These are phyloP conservation scores for Aspergillus eucalypticola DNA, from an alignment of 2,329 filamentous ascomycete species.

Conservation along the genomic window DNA sequence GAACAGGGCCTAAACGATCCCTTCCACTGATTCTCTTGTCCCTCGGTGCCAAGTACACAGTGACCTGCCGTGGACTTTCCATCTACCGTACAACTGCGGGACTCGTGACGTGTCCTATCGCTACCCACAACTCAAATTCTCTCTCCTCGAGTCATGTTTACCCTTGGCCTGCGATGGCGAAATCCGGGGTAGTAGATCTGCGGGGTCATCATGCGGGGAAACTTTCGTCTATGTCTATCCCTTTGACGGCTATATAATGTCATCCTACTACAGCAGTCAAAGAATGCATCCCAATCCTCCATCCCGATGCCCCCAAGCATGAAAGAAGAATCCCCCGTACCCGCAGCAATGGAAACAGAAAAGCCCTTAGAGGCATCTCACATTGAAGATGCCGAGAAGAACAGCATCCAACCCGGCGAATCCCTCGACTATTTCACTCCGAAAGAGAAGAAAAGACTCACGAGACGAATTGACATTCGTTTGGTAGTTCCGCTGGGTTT, in stretches of 20 bases:
- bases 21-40: too few species aligned
- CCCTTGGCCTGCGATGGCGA: background rate
- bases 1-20: too few species aligned
- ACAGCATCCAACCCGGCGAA: background rate
- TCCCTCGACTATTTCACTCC: background rate
- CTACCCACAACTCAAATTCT: background rate
- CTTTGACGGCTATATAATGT: too few species aligned
- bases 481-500: slow-evolving; percentile 14
- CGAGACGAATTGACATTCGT: slow-evolving; percentile 15
- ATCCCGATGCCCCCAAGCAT: too few species aligned
- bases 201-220: background rate
- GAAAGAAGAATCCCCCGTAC: background rate
- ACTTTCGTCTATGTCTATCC: background rate
- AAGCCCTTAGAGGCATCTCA: background rate
- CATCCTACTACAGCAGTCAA: too few species aligned
- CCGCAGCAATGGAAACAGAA: background rate
- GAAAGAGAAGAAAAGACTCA: slow-evolving; percentile 1
- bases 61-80: too few species aligned
- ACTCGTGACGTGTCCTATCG: background rate
- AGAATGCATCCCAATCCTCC: too few species aligned
- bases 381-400: background rate
- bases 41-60: too few species aligned
- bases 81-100: too few species aligned
- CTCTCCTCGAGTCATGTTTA: background rate
- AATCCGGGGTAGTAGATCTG: background rate